Base-by-base conservation (phyloP, 1,284 basidiomycete genomes). In the Cryptococcus deneoformans region DNA sequence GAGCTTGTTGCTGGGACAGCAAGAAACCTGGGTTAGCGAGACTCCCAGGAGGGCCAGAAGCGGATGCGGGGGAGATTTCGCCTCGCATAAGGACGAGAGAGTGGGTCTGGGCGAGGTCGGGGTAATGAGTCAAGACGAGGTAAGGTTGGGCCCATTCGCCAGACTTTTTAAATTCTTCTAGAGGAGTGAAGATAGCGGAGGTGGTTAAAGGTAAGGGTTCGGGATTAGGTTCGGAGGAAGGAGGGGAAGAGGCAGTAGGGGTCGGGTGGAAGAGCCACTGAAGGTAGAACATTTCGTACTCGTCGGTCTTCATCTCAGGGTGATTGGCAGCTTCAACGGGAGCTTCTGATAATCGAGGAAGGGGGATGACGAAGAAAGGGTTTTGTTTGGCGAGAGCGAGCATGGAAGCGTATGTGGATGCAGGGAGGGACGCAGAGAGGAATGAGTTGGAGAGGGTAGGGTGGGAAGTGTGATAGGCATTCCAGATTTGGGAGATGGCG, bases 121-220 rank as follows among this genome's bases (percentile, higher is more conserved):
- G 89, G 78, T 98, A 97, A 75, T 92, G 86, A 6, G 95, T 96
- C 49, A 98, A 73, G 39, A 91, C 89, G 34, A 99, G 82, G 69
- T 90, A 88, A 0, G 95, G 94, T 40, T 92, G 93, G 3, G 95
- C 91, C 77, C 89, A 98, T 47, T 88, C 84, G 61, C 85, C 84
- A 37, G 89, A 86, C 57, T 86, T 80, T 78, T 98, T 96, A 84
- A 92, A 99, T 79, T 98, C 95, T 65, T 90, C 88, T 51, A 98
- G 82, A 4, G 95, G 90, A 0, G 95, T 95, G 80, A 96, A 96
- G 52, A 99, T 83, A 44, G 95, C 82, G 0, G 92, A 79, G 1
- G 79, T 75, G 2, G 73, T 77, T 44, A 56, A 70, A 52, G 49
- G 80, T 64, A 59, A 73, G 61, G 76, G 50, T 64, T 57, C 73